Conservation (phyloP, 441 rosid genomes). For the Populus hybrid region DNA sequence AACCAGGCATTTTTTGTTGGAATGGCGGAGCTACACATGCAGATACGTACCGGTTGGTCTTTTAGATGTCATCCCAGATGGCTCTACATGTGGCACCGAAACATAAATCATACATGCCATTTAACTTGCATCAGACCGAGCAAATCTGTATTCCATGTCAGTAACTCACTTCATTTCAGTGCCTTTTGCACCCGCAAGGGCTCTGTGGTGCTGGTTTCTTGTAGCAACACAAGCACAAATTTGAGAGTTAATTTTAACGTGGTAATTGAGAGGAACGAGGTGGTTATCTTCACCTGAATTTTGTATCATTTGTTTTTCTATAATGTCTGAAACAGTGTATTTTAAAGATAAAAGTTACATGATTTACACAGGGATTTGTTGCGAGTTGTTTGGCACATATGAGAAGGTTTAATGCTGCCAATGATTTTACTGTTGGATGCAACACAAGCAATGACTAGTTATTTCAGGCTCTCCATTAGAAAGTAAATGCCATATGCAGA, state of each 20-base stretch:
- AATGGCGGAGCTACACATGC: conserved; percentile 88
- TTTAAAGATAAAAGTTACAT: too few relatives aligned
- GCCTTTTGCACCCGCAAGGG: neutral
- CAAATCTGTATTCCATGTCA: conserved; percentile 29
- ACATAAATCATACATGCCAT: conserved; percentile 62
- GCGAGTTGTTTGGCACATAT: neutral
- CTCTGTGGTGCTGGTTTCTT: neutral
- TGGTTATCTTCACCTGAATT: too few relatives aligned
- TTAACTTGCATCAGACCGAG: conserved; percentile 59
- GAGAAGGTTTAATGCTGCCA: neutral
- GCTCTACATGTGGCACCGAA: conserved; percentile 87
- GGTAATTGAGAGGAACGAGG: neutral
- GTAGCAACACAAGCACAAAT: neutral
- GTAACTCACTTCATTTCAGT: neutral
- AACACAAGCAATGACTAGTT: neutral
- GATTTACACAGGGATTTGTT: neutral
- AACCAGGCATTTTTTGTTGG: conserved; percentile 88
- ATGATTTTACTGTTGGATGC: neutral
- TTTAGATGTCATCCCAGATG: conserved; percentile 76
- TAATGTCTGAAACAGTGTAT: neutral
- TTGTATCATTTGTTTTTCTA: neutral
- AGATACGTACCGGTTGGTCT: conserved; percentile 87
- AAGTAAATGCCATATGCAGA: neutral
- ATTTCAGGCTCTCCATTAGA: neutral
- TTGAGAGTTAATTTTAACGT: neutral